A percentile compares a stretch with the other conserved stretches of the same genome.
Evolutionary conservation across 1,284 basidiomycete species (phyloP).

Genomic region (Ustilago nuda): DNA sequence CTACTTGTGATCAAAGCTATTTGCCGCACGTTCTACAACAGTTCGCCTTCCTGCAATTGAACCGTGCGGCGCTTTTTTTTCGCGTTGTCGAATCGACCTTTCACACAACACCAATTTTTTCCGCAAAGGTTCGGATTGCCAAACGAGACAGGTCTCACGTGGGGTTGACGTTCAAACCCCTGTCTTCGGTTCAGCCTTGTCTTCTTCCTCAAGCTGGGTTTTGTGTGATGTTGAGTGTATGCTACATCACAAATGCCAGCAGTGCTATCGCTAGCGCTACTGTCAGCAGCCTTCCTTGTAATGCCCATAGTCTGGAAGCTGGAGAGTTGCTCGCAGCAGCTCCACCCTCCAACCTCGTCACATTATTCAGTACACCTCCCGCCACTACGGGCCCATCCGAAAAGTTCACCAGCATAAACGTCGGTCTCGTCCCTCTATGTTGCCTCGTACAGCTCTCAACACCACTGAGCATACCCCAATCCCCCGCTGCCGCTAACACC

Average conservation of each 20-base stretch:
- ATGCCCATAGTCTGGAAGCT: background rate
- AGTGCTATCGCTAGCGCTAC: background rate
- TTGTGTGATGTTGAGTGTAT: background rate
- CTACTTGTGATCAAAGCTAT: background rate
- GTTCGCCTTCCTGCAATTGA: conserved; percentile 6
- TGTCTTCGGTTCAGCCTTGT: conserved; percentile 1
- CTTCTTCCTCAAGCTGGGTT: background rate
- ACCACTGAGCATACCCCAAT: conserved; percentile 15
- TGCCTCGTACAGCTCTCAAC: conserved; percentile 36
- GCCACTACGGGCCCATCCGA: conserved; percentile 5
- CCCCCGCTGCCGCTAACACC: conserved; percentile 19
- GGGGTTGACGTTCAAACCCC: background rate
- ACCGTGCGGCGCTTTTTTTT: conserved; percentile 4
- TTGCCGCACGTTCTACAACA: too few species aligned
- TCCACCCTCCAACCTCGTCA: background rate
- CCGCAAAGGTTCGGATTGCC: background rate
- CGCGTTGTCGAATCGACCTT: background rate
- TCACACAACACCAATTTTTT: background rate
- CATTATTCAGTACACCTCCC: background rate
- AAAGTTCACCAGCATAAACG: conserved; percentile 76
- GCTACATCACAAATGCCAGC: background rate
- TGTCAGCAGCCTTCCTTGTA: background rate
- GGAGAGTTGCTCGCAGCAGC: background rate
- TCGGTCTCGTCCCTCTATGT: conserved; percentile 70
- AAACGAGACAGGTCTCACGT: background rate